phyloP scores from a whole-genome alignment of 108 stramenopile genomes.

The Cyclotella kingstonii region DNA sequence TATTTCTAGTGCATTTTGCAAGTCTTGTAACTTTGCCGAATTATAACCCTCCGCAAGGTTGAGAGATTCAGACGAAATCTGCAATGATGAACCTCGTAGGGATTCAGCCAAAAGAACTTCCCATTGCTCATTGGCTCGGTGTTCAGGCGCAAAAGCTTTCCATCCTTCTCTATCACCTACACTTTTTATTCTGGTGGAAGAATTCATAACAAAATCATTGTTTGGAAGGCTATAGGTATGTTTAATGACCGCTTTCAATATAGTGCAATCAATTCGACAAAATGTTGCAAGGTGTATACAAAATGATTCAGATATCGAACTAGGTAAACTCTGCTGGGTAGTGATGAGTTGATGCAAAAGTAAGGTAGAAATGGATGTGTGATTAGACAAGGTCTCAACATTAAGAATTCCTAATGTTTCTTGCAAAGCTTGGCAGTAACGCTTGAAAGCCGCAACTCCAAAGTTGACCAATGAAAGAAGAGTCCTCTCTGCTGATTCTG shows the following conservation, averaged over 20 bases:
- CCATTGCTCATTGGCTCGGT: slow-evolving; percentile 76
- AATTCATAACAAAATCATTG: slow-evolving; percentile 28
- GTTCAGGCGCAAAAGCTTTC: slow-evolving; percentile 46
- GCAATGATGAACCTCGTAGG: slow-evolving; percentile 43
- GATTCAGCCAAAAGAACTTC: slow-evolving; percentile 60
- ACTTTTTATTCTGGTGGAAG: slow-evolving; percentile 50
- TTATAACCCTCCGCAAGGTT: neutral
- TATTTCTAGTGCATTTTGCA: slow-evolving; percentile 28
- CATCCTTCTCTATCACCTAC: slow-evolving; percentile 22
- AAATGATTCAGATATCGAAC: slow-evolving; percentile 22
- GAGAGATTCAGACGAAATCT: slow-evolving; percentile 9
- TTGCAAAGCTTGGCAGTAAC: slow-evolving; percentile 29
- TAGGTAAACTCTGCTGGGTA: slow-evolving; percentile 18
- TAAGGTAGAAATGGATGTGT: slow-evolving; percentile 6
- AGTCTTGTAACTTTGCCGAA: neutral
- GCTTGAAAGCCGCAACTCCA: slow-evolving; percentile 35
- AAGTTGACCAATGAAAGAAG: slow-evolving; percentile 46
- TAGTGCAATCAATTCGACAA: slow-evolving; percentile 19
- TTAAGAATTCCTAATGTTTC: slow-evolving; percentile 10
- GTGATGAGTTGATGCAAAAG: slow-evolving; percentile 24
- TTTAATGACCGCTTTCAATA: slow-evolving; percentile 19
- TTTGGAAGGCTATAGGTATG: neutral
- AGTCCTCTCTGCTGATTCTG: slow-evolving; percentile 49
- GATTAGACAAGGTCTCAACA: neutral
- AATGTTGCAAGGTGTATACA: slow-evolving; percentile 8